Evolutionary conservation across 2,329 filamentous ascomycete genomes (phyloP), one percentile per base, ranked within the genome.

Genomic region (Zarea fungicola): DNA sequence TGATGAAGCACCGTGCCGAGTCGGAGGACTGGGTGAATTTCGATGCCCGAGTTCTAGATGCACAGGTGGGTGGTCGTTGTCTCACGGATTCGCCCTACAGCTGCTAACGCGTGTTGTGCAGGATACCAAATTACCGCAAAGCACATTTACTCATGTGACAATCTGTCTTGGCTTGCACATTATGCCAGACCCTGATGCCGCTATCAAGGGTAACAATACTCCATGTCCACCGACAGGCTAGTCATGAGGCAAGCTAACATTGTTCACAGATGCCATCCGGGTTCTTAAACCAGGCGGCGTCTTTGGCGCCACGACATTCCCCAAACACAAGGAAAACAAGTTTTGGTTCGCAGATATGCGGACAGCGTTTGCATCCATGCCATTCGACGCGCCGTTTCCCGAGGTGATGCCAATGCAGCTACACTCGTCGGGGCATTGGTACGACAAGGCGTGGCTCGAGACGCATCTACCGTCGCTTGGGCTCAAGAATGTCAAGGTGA

Each of bases 131-230:
- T 60, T 76, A 6, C 58, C 65, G 0, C 64, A 65, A 1, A 58
- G 56, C 13, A 63, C 65, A 0, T 75, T 71, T 52, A 71, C 64
- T 2, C 72, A 77, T 55, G 58, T 75, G 23, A 68, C 72, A 9
- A 58, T 73, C 31, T 69, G 68, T n/a, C 69, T 78, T 49, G 74
- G 68, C 1, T 66, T 76, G 40, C 73, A 76, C 54, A 49, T 73
- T 3, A 68, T 76, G 13, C 70, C 74, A 0, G 55, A 72, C 19
- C 66, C 73, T 0, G 60, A 66, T 40, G 56, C 57, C 3, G 60
- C 62, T 0, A 42, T 67, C 0, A 54, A 51, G 37, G 65, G 65
- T 64, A 47, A 54, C n/a, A 54, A 40, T 10, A 5, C 2, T 18
- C 2, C 23, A 11, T 5, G n/a, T n/a, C n/a, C n/a, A n/a, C 9